These are phyloP conservation scores for Lachancea thermotolerans DNA, from an alignment of 805 yeast species.

Conservation along the genomic window DNA sequence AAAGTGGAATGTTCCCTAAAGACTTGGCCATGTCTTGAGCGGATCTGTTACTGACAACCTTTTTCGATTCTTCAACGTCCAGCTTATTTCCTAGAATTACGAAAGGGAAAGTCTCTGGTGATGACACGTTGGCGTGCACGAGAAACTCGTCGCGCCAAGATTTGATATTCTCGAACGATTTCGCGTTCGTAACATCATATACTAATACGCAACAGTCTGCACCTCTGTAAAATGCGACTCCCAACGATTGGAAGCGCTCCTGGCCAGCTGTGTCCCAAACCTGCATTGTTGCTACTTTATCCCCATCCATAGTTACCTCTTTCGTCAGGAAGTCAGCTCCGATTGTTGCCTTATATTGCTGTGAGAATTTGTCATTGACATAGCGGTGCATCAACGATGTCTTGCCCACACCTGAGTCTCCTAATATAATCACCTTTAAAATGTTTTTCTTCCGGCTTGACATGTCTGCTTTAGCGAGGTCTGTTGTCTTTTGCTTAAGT, in stretches of 20 bases:
- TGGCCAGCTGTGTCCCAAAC: constrained; percentile 99
- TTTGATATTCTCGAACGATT: constrained; percentile 81
- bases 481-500: neutral
- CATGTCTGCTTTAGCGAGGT: constrained; percentile 11
- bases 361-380: constrained; percentile 88
- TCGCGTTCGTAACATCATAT: constrained; percentile 91
- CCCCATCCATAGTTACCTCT: constrained; percentile 80
- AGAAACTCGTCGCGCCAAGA: constrained; percentile 95
- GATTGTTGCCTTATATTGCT: constrained; percentile 95
- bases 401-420: constrained; percentile 97
- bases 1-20: constrained; percentile 77
- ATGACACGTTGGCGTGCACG: constrained; percentile 85
- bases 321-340: constrained; percentile 96
- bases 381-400: constrained; percentile 96
- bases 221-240: constrained; percentile 95
- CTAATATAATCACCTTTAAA: constrained; percentile 82
- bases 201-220: constrained; percentile 97
- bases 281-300: constrained; percentile 44
- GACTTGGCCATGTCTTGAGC: constrained; percentile 58
- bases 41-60: constrained; percentile 55
- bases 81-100: constrained; percentile 92
- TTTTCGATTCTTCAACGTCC: constrained; percentile 86
- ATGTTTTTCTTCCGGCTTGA: constrained; percentile 61
- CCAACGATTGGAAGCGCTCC: constrained; percentile 92
- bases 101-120: constrained; percentile 94